Conservation (phyloP, 106 monocot species). For the Platanthera zijinensis region DNA sequence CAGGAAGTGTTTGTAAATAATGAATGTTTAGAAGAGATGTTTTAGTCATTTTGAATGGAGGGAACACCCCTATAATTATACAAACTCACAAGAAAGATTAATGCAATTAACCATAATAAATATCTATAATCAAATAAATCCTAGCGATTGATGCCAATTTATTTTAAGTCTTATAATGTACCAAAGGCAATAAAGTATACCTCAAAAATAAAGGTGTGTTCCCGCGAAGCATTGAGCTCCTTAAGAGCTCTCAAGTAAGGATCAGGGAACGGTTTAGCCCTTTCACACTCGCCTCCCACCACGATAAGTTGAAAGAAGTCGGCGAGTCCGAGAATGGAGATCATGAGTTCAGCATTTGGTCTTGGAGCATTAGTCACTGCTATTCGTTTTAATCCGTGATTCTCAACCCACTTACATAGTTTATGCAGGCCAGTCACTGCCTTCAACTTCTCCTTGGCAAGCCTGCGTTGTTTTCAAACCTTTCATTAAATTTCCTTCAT, state of each 20-base stretch:
- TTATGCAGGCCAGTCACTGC: slow-evolving; percentile 57
- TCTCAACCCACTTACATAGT: slow-evolving; percentile 60
- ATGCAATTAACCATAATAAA: no score
- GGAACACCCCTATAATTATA: no score
- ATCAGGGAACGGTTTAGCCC: slow-evolving; percentile 75
- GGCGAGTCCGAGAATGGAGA: slow-evolving; percentile 58
- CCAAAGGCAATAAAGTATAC: slow-evolving; percentile 13
- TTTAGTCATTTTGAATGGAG: no score
- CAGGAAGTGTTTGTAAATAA: no score
- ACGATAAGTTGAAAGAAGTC: slow-evolving; percentile 73
- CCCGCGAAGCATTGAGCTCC: slow-evolving; percentile 45
- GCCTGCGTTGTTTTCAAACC: slow-evolving; percentile 22
- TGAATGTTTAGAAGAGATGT: no score
- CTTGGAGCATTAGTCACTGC: slow-evolving; percentile 82
- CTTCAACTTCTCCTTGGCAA: slow-evolving; percentile 44
- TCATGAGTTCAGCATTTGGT: slow-evolving; percentile 78
- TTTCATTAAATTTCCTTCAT: not conserved
- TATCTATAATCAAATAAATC: no score
- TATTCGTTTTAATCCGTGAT: slow-evolving; percentile 54
- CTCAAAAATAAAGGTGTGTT: slow-evolving; percentile 76
- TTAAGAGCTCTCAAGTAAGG: slow-evolving; percentile 65
- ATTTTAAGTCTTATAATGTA: no score
- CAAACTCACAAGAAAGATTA: no score
- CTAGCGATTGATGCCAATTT: no score
- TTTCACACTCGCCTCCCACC: slow-evolving; percentile 61